Evolutionary conservation across 345 rosid genomes (phyloP).

Genomic region (Bruguiera parviflora): DNA sequence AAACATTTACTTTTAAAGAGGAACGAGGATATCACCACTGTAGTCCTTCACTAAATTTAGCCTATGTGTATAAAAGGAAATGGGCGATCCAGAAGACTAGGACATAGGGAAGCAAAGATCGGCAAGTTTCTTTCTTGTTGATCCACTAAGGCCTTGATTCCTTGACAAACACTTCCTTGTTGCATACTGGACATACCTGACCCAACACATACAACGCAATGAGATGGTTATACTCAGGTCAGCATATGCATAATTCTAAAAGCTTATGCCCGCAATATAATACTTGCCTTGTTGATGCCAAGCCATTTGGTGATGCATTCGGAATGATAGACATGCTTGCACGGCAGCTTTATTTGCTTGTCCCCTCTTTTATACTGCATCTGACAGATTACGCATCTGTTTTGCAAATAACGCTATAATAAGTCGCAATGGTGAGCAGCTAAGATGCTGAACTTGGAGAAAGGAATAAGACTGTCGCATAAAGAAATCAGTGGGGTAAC

Average conservation of each 20-base stretch:
- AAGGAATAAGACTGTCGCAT: background rate
- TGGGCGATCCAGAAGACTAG: background rate
- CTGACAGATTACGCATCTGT: constrained; percentile 70
- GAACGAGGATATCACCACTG: constrained; percentile 10
- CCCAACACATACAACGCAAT: constrained; percentile 2
- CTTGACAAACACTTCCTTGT: constrained; percentile 47
- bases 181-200: constrained; percentile 69
- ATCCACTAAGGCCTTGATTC: constrained; percentile 32
- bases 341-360: constrained; percentile 50
- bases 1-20: constrained; percentile 16
- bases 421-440: background rate
- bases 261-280: background rate
- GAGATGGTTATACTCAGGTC: background rate
- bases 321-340: constrained; percentile 64
- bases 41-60: constrained; percentile 17
- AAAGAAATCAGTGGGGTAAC: background rate
- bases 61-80: constrained; percentile 26
- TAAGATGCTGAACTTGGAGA: background rate
- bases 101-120: background rate
- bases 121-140: constrained; percentile 2
- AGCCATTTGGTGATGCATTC: constrained; percentile 67
- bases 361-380: constrained; percentile 61
- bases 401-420: constrained; percentile 1
- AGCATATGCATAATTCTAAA: background rate
- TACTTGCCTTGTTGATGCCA: constrained; percentile 58